Evolutionary conservation across 192 early-diverging fungal genomes (phyloP).

Genomic region (Diversispora epigaea): DNA sequence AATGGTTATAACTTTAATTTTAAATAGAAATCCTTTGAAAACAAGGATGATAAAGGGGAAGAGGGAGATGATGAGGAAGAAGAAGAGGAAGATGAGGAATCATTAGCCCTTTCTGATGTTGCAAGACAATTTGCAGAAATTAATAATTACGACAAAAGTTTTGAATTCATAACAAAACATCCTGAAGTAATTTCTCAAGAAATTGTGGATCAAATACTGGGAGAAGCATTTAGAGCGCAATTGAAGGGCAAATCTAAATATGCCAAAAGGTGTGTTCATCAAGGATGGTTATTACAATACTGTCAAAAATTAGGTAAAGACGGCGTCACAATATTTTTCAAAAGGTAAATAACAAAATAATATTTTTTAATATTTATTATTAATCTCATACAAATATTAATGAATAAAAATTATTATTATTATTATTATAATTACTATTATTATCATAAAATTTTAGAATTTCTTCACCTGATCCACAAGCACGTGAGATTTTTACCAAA

Average conservation of each 20-base stretch:
- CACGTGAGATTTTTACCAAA: slow-evolving; percentile 76
- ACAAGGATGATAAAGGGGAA: background rate
- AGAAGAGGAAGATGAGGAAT: slow-evolving; percentile 59
- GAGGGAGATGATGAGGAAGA: slow-evolving; percentile 34
- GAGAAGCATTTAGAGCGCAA: slow-evolving; percentile 76
- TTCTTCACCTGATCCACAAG: slow-evolving; percentile 51
- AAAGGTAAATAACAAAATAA: slow-evolving; percentile 49
- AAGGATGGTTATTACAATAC: slow-evolving; percentile 84
- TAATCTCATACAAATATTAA: background rate
- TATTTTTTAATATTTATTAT: slow-evolving; percentile 20
- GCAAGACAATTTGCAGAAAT: slow-evolving; percentile 60
- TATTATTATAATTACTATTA: no score
- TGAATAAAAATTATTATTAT: slow-evolving; percentile 1
- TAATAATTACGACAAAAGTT: slow-evolving; percentile 58
- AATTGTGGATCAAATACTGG: slow-evolving; percentile 81
- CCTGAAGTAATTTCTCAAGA: slow-evolving; percentile 67
- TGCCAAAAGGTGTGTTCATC: slow-evolving; percentile 75
- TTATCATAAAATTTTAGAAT: slow-evolving; percentile 3
- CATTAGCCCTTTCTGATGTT: slow-evolving; percentile 53
- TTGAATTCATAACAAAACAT: slow-evolving; percentile 68
- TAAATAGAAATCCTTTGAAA: background rate
- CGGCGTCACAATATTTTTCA: slow-evolving; percentile 84
- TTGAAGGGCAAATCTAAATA: slow-evolving; percentile 67
- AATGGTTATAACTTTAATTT: background rate
- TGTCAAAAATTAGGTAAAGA: slow-evolving; percentile 76